Evolutionary conservation across 2,329 filamentous ascomycete genomes (phyloP).

Genomic region (Curvularia sp.): DNA sequence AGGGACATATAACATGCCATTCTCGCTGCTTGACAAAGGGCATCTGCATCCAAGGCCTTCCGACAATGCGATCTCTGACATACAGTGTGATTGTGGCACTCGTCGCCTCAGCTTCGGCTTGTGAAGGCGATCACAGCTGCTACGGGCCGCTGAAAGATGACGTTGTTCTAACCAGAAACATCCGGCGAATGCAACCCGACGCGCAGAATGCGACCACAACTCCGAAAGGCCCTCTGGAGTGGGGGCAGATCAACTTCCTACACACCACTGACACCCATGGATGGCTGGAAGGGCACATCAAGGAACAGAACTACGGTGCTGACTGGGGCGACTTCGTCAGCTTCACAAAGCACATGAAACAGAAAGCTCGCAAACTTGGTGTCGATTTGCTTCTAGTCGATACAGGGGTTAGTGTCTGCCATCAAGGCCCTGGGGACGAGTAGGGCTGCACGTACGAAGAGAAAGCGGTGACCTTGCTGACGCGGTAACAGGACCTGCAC

Average conservation of each 20-base stretch:
- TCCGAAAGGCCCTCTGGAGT: conserved; percentile 59
- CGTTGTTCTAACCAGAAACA: conserved; percentile 52
- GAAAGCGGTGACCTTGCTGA: conserved; percentile 5
- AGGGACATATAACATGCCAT: conserved; percentile 14
- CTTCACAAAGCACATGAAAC: conserved; percentile 67
- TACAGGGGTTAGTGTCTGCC: conserved; percentile 56
- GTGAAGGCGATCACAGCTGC: conserved; percentile 47
- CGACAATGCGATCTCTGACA: conserved; percentile 21
- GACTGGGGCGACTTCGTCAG: conserved; percentile 72
- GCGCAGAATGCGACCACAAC: conserved; percentile 50
- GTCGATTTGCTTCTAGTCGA: conserved; percentile 69
- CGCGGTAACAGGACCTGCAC: conserved; percentile 62
- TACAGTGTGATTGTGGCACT: conserved; percentile 19
- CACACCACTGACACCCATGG: conserved; percentile 70
- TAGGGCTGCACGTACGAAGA: conserved; percentile 6
- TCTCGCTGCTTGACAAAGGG: not conserved
- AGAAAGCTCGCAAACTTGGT: conserved; percentile 62
- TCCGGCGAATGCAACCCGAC: conserved; percentile 56
- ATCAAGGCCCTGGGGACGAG: not conserved
- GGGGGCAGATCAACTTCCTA: conserved; percentile 72
- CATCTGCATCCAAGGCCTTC: not conserved
- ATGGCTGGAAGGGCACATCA: conserved; percentile 67
- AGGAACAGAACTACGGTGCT: conserved; percentile 69
- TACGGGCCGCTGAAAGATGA: conserved; percentile 51
- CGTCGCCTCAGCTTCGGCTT: conserved; percentile 27